Conservation (phyloP, 2,329 filamentous ascomycete species). For the Diaporthe citriasiana region DNA sequence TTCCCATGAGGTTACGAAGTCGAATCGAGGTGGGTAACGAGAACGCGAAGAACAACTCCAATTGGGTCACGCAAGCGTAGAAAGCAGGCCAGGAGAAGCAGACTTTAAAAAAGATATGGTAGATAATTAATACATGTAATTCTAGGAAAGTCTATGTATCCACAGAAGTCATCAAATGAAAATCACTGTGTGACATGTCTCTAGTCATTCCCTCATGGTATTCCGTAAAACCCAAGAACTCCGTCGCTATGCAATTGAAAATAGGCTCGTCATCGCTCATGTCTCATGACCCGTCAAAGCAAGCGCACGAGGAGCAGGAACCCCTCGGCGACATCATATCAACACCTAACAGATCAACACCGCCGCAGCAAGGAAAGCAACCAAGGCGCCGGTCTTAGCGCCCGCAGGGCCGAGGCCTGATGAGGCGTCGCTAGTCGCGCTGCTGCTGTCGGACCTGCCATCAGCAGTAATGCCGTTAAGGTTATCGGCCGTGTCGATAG, state of each 20-base stretch:
- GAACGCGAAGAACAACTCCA: conserved; percentile 1
- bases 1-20: background rate
- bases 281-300: background rate
- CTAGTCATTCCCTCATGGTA: background rate
- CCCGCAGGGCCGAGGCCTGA: conserved; percentile 32
- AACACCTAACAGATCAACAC: conserved; percentile 54
- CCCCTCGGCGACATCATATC: background rate
- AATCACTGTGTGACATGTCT: background rate
- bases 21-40: conserved; percentile 5
- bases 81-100: background rate
- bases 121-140: background rate
- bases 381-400: conserved; percentile 55
- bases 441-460: conserved; percentile 44
- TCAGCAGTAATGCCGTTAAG: conserved; percentile 69
- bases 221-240: conserved; percentile 43
- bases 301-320: background rate
- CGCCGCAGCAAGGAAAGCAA: conserved; percentile 59
- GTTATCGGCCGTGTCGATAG: conserved; percentile 77
- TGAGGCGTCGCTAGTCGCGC: conserved; percentile 41
- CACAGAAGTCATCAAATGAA: background rate
- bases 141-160: background rate
- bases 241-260: conserved; percentile 49
- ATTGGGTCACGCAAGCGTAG: conserved; percentile 5
- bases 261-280: conserved; percentile 12
- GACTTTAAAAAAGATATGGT: background rate